phyloP scores from a whole-genome alignment of 2,329 filamentous ascomycete genomes.

The Plenodomus tracheiphilus region DNA sequence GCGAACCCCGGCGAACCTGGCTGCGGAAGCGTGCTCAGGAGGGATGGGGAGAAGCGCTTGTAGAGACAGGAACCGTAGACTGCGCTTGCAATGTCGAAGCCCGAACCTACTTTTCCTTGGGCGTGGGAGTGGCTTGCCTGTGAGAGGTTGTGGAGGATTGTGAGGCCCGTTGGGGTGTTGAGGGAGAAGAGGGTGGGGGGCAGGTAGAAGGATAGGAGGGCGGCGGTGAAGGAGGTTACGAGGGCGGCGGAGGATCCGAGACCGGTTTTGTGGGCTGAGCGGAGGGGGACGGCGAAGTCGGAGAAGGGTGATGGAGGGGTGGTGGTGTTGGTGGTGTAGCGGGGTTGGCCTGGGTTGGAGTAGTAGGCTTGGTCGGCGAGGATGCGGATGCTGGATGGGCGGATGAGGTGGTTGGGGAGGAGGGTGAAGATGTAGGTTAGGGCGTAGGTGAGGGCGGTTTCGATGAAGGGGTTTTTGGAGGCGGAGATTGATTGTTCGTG shows the following conservation, averaged over 20 bases:
- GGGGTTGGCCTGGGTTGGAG: conserved; percentile 55
- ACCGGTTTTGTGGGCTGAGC: conserved; percentile 89
- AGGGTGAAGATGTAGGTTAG: conserved; percentile 74
- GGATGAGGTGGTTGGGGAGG: conserved; percentile 58
- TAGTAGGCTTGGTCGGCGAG: conserved; percentile 97
- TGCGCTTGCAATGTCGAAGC: conserved; percentile 92
- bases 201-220: conserved; percentile 76
- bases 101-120: conserved; percentile 93
- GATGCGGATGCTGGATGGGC: conserved; percentile 76
- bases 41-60: conserved; percentile 82
- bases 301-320: conserved; percentile 63
- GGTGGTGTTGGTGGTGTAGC: conserved; percentile 7
- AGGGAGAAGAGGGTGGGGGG: conserved; percentile 61
- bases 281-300: conserved; percentile 74
- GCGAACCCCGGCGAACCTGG: conserved; percentile 70
- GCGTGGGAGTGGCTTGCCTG: conserved; percentile 94
- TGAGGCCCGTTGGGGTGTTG: conserved; percentile 55
- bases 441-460: conserved; percentile 85
- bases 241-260: conserved; percentile 93
- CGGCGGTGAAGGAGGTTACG: conserved; percentile 82
- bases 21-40: conserved; percentile 70
- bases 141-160: conserved; percentile 83
- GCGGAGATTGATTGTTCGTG: conserved; percentile 49
- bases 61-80: conserved; percentile 92
- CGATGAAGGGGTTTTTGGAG: conserved; percentile 78